Conservation (phyloP, 257 asterid species). For the Solanum peruvianum region DNA sequence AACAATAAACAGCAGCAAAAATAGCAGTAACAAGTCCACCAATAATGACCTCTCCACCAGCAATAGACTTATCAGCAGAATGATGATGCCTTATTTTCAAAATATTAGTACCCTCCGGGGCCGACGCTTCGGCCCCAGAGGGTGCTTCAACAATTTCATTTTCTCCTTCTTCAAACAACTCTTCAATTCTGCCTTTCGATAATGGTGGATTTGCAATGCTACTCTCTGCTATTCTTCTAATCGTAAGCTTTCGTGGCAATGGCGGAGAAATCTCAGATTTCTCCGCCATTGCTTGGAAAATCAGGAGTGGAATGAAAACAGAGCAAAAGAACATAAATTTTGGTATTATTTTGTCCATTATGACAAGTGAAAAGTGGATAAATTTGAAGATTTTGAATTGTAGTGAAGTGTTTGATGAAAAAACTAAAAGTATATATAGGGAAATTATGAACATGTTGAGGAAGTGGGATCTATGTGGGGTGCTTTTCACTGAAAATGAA, state of each 20-base stretch:
- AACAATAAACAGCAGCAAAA: slow-evolving; percentile 64
- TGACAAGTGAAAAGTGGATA: background rate
- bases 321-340: background rate
- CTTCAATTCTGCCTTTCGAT: background rate
- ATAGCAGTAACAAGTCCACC: slow-evolving; percentile 71
- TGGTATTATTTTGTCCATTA: background rate
- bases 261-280: background rate
- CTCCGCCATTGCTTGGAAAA: background rate
- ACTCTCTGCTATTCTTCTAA: background rate
- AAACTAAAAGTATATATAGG: background rate
- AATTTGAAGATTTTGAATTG: background rate
- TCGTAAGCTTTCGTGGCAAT: background rate
- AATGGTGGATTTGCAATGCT: slow-evolving; percentile 10
- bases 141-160: background rate
- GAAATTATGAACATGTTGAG: background rate
- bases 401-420: background rate
- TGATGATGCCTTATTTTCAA: slow-evolving; percentile 23
- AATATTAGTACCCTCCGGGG: slow-evolving; percentile 17
- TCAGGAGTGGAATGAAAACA: background rate
- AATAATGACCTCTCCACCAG: slow-evolving; percentile 61
- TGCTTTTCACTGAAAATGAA: background rate
- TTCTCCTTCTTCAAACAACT: background rate
- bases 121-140: slow-evolving; percentile 33
- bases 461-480: background rate
- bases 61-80: slow-evolving; percentile 41